Conservation (phyloP, 1,284 basidiomycete species). For the Singerocomus inundabilis region DNA sequence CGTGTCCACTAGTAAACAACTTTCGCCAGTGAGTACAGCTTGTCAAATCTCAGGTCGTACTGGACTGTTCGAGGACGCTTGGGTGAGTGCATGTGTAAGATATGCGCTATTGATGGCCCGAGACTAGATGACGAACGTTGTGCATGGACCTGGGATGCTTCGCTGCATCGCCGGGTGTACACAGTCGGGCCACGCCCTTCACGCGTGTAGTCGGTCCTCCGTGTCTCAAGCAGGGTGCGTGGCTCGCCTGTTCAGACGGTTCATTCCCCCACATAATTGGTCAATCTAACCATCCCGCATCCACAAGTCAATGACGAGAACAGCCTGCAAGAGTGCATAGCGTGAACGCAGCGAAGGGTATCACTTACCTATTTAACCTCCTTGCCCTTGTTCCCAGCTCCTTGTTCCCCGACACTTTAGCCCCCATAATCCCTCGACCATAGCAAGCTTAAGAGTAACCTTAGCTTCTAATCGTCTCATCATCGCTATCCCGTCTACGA, state of each 20-base stretch:
- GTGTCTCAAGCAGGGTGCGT: conserved; percentile 24
- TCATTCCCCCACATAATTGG: conserved; percentile 27
- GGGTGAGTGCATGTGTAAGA: conserved; percentile 19
- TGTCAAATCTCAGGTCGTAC: conserved; percentile 10
- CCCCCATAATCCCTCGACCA: conserved; percentile 36
- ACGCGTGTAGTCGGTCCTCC: conserved; percentile 27
- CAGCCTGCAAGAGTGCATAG: conserved; percentile 23
- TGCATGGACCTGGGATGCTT: conserved; percentile 4
- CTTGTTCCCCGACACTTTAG: conserved; percentile 45
- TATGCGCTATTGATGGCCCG: conserved; percentile 6
- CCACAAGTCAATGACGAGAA: conserved; percentile 32
- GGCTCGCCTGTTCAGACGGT: conserved; percentile 24
- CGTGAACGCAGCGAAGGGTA: conserved; percentile 34
- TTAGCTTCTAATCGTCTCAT: conserved; percentile 34
- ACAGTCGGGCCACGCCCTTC: conserved; percentile 23
- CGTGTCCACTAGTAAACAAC: conserved; percentile 20
- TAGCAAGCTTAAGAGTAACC: conserved; percentile 28
- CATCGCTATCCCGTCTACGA: conserved; percentile 44
- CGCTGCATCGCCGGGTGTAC: conserved; percentile 10
- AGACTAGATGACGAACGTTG: conserved; percentile 1
- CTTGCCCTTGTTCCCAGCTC: conserved; percentile 39
- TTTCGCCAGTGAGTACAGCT: not conserved
- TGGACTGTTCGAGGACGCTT: conserved; percentile 10
- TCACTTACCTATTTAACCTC: conserved; percentile 25
- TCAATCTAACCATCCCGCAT: conserved; percentile 31